Conservation (phyloP, 2,329 filamentous ascomycete genomes). For the Fusarium sarcochroum region DNA sequence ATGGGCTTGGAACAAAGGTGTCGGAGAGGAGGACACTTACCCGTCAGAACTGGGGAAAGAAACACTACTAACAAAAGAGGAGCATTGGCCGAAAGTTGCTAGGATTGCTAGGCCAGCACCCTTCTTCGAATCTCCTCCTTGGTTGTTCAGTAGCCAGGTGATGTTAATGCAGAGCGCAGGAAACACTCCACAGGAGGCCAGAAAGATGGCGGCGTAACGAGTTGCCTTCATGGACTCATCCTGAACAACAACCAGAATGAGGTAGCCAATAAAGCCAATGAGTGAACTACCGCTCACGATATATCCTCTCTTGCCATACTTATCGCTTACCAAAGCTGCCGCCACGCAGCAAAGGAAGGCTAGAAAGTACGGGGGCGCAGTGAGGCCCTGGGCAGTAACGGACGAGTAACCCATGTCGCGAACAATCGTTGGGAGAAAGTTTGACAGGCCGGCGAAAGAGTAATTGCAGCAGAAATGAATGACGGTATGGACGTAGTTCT, state of each 20-base stretch:
- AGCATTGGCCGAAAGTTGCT: slow-evolving; percentile 22
- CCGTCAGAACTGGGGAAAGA: slow-evolving; percentile 21
- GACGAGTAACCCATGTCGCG: slow-evolving; percentile 15
- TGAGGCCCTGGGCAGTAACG: slow-evolving; percentile 22
- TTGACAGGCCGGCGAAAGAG: slow-evolving; percentile 30
- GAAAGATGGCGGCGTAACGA: slow-evolving; percentile 21
- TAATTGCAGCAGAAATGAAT: slow-evolving; percentile 40
- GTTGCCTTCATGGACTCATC: slow-evolving; percentile 9
- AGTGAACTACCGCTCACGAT: background rate
- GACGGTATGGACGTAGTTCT: slow-evolving; percentile 26
- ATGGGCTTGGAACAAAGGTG: background rate
- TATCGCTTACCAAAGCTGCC: slow-evolving; percentile 17
- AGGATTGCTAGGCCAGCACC: slow-evolving; percentile 18
- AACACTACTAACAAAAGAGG: slow-evolving; percentile 21
- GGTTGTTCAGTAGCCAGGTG: slow-evolving; percentile 35
- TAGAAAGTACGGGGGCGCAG: slow-evolving; percentile 19
- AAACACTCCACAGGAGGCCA: slow-evolving; percentile 17
- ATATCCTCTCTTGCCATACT: slow-evolving; percentile 14
- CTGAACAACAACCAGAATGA: slow-evolving; percentile 11
- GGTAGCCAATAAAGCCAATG: slow-evolving; percentile 21
- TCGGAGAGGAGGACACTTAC: background rate
- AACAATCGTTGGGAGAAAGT: slow-evolving; percentile 36
- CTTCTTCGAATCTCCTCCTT: slow-evolving; percentile 27
- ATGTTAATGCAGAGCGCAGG: slow-evolving; percentile 28
- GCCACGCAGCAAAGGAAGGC: slow-evolving; percentile 25